phyloP scores from a whole-genome alignment of 495 filamentous ascomycete species.

The Penicillium ochrochloron region DNA sequence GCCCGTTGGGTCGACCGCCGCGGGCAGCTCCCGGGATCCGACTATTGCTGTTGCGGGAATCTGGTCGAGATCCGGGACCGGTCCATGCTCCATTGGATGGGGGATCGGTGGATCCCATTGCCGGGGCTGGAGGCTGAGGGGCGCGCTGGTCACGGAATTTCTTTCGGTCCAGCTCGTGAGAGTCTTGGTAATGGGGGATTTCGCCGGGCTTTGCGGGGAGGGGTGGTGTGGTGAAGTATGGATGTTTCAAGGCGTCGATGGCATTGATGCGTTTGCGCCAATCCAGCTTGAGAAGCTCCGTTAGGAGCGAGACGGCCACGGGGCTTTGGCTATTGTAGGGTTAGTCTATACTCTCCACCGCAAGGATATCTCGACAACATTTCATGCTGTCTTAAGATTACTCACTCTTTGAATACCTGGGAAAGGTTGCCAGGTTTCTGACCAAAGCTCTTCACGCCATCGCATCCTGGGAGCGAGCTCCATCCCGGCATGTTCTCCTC shows the following conservation, averaged over 20 bases:
- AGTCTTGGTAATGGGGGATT: slow-evolving; percentile 87
- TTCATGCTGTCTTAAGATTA: background rate
- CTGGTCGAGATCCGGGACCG: slow-evolving; percentile 37
- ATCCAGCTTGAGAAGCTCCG: slow-evolving; percentile 84
- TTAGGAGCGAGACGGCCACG: slow-evolving; percentile 76
- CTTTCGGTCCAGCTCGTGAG: slow-evolving; percentile 91
- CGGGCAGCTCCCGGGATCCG: slow-evolving; percentile 43
- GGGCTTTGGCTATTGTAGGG: slow-evolving; percentile 46
- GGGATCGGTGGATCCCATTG: slow-evolving; percentile 83
- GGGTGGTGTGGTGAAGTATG: slow-evolving; percentile 82
- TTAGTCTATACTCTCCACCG: slow-evolving; percentile 13
- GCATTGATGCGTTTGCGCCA: slow-evolving; percentile 89
- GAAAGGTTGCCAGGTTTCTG: slow-evolving; percentile 67
- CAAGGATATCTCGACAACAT: background rate
- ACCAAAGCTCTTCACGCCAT: slow-evolving; percentile 69
- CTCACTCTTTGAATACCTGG: slow-evolving; percentile 71
- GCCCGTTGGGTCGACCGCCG: slow-evolving; percentile 29
- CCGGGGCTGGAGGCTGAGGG: slow-evolving; percentile 83
- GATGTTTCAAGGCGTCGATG: slow-evolving; percentile 90
- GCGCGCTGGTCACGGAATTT: slow-evolving; percentile 82
- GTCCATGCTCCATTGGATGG: slow-evolving; percentile 67
- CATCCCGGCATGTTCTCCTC: slow-evolving; percentile 95
- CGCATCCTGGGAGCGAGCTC: slow-evolving; percentile 77
- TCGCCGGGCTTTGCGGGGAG: slow-evolving; percentile 81
- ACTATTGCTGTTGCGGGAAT: slow-evolving; percentile 33